Evolutionary conservation across 345 rosid genomes (phyloP).

Genomic region (Noccaea caerulescens): DNA sequence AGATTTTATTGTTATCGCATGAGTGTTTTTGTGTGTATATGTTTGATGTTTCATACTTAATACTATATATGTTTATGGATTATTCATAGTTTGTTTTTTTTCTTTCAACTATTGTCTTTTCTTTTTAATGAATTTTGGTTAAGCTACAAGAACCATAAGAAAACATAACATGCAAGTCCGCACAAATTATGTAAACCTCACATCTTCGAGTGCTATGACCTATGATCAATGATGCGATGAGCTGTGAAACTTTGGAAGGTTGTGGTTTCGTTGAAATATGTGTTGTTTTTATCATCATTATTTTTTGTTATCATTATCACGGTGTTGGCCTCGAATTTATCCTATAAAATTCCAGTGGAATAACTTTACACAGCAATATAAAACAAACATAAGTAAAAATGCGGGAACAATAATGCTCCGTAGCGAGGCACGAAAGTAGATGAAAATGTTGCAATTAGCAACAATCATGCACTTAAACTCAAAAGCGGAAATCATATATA

Average conservation of each 20-base stretch:
- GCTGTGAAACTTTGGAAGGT: slow-evolving; percentile 32
- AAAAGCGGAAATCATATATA: not conserved
- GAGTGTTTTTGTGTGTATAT: slow-evolving; percentile 29
- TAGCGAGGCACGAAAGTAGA: not conserved
- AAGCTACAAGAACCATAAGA: too few species aligned
- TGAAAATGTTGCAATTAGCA: slow-evolving; percentile 5
- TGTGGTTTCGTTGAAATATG: not conserved
- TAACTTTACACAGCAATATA: not conserved
- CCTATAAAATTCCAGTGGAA: slow-evolving; percentile 3
- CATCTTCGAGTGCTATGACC: slow-evolving; percentile 5
- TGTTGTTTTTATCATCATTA: slow-evolving; percentile 20
- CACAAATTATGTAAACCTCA: slow-evolving; percentile 23
- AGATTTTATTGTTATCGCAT: slow-evolving; percentile 28
- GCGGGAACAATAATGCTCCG: slow-evolving; percentile 15
- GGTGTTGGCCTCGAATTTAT: not conserved
- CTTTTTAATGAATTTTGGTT: too few species aligned
- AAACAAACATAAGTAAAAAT: not conserved
- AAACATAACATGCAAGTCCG: slow-evolving; percentile 20
- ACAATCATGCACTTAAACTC: slow-evolving; percentile 6
- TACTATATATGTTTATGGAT: slow-evolving; percentile 20
- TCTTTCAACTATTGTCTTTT: too few species aligned
- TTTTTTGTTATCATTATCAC: slow-evolving; percentile 1
- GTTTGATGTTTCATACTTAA: slow-evolving; percentile 11
- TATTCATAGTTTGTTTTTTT: not conserved
- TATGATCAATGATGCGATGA: slow-evolving; percentile 24